Base-by-base conservation (phyloP, 768 basidiomycete species). In the Collybiopsis luxurians region DNA sequence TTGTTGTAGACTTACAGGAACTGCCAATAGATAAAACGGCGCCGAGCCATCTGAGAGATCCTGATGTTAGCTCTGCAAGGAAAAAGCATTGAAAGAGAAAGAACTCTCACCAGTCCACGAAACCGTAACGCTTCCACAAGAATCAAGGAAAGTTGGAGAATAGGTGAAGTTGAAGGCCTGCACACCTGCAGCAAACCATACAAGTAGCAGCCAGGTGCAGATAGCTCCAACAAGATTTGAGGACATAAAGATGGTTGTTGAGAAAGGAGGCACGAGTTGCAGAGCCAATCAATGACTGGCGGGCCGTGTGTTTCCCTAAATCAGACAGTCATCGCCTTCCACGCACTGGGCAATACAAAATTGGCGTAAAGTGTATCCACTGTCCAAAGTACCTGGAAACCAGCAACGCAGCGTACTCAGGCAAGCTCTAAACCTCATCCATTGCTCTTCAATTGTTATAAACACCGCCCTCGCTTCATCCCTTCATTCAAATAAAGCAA, bases 111-210 rank as follows among this genome's bases (percentile, higher is more conserved):
- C 87, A 56, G 74, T 71, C 87, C 88, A 90, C 30, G 78, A 73
- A 51, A 92, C 62, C 44, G 69, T 64, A n/a, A 90, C 69, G 64
- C 79, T 67, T 60, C 82, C 87, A 65, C 90, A 92, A 66, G 85
- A 71, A 31, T 48, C 47, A 19, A 48, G 13, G 7, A 17, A 10
- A 0, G 83, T 76, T 4, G 85, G 79, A 10, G 70, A 53, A 26
- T 68, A 58, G 28, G 72, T 69, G 64, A 83, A 78, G 59, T 73
- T 66, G 74, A 89, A 86, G 23, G 77, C 80, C 65, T 76, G 77
- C 38, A 26, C 72, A n/a, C n/a, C n/a, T n/a, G n/a, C n/a, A n/a
- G 64, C 17, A 47, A 53, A 11, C 56, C 72, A 28, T 47, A 24
- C 10, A 62, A 56, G 60, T 63, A 49, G 42, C 50, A 71, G 43